These are phyloP conservation scores for Plicaturopsis crispa DNA, from an alignment of 768 basidiomycete species.

Conservation along the genomic window DNA sequence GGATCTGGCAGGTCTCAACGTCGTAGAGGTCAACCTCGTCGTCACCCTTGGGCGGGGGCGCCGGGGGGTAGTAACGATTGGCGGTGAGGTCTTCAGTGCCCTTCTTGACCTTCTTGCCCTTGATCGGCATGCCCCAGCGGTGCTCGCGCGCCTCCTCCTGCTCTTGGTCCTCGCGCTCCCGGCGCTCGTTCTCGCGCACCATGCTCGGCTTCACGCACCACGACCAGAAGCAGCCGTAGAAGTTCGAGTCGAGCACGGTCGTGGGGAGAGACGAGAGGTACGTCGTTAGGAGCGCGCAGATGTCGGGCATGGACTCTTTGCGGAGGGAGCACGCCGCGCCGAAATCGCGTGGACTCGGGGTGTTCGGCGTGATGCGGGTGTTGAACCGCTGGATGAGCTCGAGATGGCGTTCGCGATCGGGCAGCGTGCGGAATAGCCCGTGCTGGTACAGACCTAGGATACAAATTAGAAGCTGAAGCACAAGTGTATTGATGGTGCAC, in stretches of 20 bases:
- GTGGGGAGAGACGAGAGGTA: constrained; percentile 40
- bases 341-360: constrained; percentile 10
- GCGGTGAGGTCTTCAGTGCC: constrained; percentile 4
- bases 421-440: constrained; percentile 34
- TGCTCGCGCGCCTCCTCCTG: constrained; percentile 22
- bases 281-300: constrained; percentile 37
- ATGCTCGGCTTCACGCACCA: constrained; percentile 37
- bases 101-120: constrained; percentile 9
- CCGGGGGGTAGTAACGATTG: constrained; percentile 5
- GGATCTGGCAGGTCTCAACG: constrained; percentile 28
- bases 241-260: constrained; percentile 33
- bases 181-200: constrained; percentile 21
- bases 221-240: constrained; percentile 34
- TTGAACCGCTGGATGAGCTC: constrained; percentile 32
- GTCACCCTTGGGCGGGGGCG: constrained; percentile 8
- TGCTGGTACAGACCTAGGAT: constrained; percentile 32
- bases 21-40: too few species aligned
- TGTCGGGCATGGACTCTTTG: constrained; percentile 30
- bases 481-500: neutral
- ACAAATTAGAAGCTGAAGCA: constrained; percentile 1
- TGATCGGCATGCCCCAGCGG: constrained; percentile 20
- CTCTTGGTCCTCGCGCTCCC: constrained; percentile 20
- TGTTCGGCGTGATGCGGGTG: constrained; percentile 16
- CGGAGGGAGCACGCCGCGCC: constrained; percentile 19
- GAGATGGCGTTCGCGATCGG: constrained; percentile 30